Evolutionary conservation across 371 early-diverging fungal species (phyloP).

Genomic region (Apophysomyces ossiformis): DNA sequence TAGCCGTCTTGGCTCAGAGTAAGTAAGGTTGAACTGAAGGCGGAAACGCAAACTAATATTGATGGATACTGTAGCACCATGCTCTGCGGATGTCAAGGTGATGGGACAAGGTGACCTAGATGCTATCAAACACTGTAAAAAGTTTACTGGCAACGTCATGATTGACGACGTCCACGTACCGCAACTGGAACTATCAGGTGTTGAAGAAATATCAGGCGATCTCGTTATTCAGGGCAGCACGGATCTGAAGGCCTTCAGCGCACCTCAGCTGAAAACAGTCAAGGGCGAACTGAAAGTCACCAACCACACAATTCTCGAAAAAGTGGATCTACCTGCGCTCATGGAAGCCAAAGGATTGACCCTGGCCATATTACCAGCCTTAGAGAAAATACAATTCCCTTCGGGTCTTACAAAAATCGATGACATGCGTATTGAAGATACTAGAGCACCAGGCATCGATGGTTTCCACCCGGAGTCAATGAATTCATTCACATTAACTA

Average conservation of each 20-base stretch:
- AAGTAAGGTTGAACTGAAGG: background rate
- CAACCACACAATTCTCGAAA: conserved; percentile 50
- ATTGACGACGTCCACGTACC: conserved; percentile 31
- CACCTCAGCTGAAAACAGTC: conserved; percentile 49
- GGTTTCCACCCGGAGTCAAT: conserved; percentile 44
- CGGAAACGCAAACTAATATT: background rate
- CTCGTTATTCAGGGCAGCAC: conserved; percentile 45
- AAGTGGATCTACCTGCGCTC: conserved; percentile 46
- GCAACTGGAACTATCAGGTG: conserved; percentile 36
- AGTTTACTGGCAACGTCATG: conserved; percentile 50
- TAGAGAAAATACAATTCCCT: conserved; percentile 51
- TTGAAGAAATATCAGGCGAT: conserved; percentile 49
- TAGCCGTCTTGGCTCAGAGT: background rate
- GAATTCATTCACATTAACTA: conserved; percentile 45
- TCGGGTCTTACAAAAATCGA: conserved; percentile 45
- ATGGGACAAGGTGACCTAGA: conserved; percentile 53
- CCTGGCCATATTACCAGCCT: conserved; percentile 48
- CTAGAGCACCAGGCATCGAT: conserved; percentile 45
- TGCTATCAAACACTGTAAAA: conserved; percentile 45
- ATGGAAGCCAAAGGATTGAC: conserved; percentile 40
- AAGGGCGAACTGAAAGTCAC: conserved; percentile 48
- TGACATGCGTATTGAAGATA: conserved; percentile 47
- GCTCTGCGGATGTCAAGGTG: conserved; percentile 32
- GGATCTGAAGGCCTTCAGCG: conserved; percentile 39
- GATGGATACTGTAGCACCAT: conserved; percentile 8